phyloP scores from a whole-genome alignment of 352 stramenopile species.

The Plasmopara muralis region DNA sequence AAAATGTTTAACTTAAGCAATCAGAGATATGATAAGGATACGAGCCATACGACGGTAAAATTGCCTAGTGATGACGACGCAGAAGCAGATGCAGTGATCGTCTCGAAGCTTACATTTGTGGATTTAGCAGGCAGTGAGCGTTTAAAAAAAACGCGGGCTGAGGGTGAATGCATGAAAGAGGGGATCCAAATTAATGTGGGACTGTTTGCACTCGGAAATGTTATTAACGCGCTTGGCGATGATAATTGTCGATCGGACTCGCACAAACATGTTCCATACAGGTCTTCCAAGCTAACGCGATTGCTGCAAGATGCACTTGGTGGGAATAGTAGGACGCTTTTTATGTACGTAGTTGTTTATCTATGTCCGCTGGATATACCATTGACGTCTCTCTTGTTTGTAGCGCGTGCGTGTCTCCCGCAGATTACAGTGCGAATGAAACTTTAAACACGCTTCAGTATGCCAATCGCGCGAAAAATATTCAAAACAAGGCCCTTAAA shows the following conservation, averaged over 20 bases:
- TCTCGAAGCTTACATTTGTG: conserved; percentile 85
- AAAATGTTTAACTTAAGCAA: conserved; percentile 8
- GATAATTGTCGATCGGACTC: conserved; percentile 41
- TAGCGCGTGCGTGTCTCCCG: conserved; percentile 82
- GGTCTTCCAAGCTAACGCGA: conserved; percentile 75
- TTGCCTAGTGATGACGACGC: conserved; percentile 6
- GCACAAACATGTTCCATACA: conserved; percentile 69
- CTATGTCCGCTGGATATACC: neutral
- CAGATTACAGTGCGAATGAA: conserved; percentile 58
- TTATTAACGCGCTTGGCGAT: conserved; percentile 83
- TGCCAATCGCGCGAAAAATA: conserved; percentile 82
- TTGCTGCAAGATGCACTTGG: conserved; percentile 80
- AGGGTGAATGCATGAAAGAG: conserved; percentile 84
- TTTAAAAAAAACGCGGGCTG: conserved; percentile 80
- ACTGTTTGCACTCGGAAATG: conserved; percentile 75
- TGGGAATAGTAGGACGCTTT: conserved; percentile 84
- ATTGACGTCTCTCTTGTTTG: neutral
- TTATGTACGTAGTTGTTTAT: conserved; percentile 51
- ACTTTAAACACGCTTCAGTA: conserved; percentile 84
- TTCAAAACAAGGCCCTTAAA: conserved; percentile 87
- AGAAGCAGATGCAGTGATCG: conserved; percentile 27
- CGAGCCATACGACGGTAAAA: neutral
- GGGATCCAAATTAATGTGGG: conserved; percentile 87
- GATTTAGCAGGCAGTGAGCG: conserved; percentile 81
- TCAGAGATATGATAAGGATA: conserved; percentile 2